Percentiles rank a stretch among this genome's conserved stretches.
Evolutionary conservation across 192 early-diverging fungal genomes (phyloP).

Genomic region (Rhizoclosmatium sp.): DNA sequence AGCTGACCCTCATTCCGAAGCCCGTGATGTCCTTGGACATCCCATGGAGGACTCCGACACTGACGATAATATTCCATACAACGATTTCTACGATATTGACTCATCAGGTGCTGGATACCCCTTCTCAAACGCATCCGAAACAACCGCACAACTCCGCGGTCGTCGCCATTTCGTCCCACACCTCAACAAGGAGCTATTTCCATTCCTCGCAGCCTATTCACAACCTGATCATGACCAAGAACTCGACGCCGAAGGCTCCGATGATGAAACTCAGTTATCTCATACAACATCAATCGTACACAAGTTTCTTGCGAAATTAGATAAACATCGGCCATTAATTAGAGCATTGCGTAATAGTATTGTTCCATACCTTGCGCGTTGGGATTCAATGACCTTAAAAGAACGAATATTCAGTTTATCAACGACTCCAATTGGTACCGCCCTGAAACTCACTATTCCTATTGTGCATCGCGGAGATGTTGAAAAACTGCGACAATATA

Average conservation of each 20-base stretch:
- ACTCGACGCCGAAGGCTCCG: conserved; percentile 5
- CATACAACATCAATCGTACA: conserved; percentile 3
- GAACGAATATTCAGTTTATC: conserved; percentile 58
- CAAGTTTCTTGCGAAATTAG: conserved; percentile 13
- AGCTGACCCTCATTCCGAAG: neutral
- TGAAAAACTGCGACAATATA: conserved; percentile 21
- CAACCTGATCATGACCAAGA: conserved; percentile 32
- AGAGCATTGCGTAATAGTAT: conserved; percentile 41
- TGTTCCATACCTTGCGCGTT: conserved; percentile 67
- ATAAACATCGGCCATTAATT: conserved; percentile 25
- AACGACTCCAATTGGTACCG: conserved; percentile 60
- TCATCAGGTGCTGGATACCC: neutral
- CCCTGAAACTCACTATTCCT: conserved; percentile 67
- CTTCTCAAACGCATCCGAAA: neutral
- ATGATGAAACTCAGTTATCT: neutral
- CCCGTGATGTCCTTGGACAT: conserved; percentile 3
- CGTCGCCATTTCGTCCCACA: conserved; percentile 26
- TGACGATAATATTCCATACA: neutral
- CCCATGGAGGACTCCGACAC: neutral
- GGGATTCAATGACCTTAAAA: conserved; percentile 54
- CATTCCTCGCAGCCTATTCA: conserved; percentile 27
- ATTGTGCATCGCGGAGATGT: conserved; percentile 58
- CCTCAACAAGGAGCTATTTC: conserved; percentile 39
- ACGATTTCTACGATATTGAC: conserved; percentile 35
- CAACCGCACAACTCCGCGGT: neutral